phyloP scores from a whole-genome alignment of 306 rosid genomes.

The Abrus precatorius region DNA sequence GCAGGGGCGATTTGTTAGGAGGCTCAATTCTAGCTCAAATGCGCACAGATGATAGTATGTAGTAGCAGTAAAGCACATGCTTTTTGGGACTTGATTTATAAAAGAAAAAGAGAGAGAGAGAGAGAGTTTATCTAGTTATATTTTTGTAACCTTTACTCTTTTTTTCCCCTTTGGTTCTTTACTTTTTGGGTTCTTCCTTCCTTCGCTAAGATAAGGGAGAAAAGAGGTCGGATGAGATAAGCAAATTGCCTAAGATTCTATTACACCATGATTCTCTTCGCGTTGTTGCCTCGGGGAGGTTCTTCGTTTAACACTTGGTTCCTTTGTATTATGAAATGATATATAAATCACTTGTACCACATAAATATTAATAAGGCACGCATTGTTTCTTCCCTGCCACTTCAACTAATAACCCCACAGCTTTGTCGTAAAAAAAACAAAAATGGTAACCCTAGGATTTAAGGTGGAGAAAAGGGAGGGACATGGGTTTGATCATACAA shows the following conservation, averaged over 20 bases:
- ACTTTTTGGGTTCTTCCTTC: slow-evolving; percentile 37
- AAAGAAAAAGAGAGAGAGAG: background rate
- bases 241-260: slow-evolving; percentile 34
- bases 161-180: background rate
- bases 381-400: background rate
- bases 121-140: background rate
- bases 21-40: slow-evolving; percentile 66
- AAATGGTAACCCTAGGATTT: background rate
- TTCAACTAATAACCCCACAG: background rate
- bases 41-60: slow-evolving; percentile 47
- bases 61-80: slow-evolving; percentile 36
- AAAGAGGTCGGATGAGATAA: slow-evolving; percentile 1
- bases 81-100: background rate
- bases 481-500: background rate
- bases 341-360: background rate
- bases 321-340: background rate
- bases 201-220: slow-evolving; percentile 28
- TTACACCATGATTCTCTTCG: slow-evolving; percentile 34
- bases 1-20: slow-evolving; percentile 93
- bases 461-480: background rate
- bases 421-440: too few relatives aligned
- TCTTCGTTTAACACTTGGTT: slow-evolving; percentile 40
- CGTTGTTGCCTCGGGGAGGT: slow-evolving; percentile 15
- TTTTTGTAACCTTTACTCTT: slow-evolving; percentile 12
- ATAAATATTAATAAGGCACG: background rate